Evolutionary conservation across 148 eudicot species (phyloP), one percentile per base, ranked within the genome.

Genomic region (Persicaria maculosa): DNA sequence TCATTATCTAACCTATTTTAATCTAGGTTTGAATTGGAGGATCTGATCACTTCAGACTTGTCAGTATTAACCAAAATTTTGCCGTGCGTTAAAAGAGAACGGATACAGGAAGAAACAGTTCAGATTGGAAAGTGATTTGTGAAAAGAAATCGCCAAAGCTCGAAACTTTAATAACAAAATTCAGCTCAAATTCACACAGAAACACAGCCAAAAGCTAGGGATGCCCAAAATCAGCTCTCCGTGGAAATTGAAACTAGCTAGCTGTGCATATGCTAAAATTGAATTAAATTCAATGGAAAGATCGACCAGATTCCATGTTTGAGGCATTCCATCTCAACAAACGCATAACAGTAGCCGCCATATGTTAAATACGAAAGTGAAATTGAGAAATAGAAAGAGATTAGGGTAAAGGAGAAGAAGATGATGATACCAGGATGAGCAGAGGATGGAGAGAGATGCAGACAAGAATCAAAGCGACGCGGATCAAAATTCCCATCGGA

Each of bases 401-500:
- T 9, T 8, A 8, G 12, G 9, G 52, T 12, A 48, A 48, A 48
- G 12, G 74, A 14, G 10, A 46, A 4, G 74, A 70, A 53, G 48
- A 57, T 46, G 77, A 47, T 15, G 74, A 74, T 0, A 69, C 77
- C 12, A 45, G 68, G 77, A 6, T 22, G 44, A 10, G 36, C 2
- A 16, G 46, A 58, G 59, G 74, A 1, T 20, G 69, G 16, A 62
- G 8, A 9, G 15, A 50, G 8, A 48, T 11, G 78, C 75, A 74
- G 7, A 79, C 2, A 46, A 74, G 52, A 74, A 58, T 48, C 62
- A 72, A 25, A 17, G 4, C 64, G 53, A 79, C 47, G 11, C 75
- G 61, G 81, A 74, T 74, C 78, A 71, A 61, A 45, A 46, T 68
- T 15, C 77, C 74, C 81, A 78, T 78, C 69, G 62, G 16, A 64